These are phyloP conservation scores for Martiniozyma abietophila DNA, from an alignment of 805 yeast species.

Conservation along the genomic window DNA sequence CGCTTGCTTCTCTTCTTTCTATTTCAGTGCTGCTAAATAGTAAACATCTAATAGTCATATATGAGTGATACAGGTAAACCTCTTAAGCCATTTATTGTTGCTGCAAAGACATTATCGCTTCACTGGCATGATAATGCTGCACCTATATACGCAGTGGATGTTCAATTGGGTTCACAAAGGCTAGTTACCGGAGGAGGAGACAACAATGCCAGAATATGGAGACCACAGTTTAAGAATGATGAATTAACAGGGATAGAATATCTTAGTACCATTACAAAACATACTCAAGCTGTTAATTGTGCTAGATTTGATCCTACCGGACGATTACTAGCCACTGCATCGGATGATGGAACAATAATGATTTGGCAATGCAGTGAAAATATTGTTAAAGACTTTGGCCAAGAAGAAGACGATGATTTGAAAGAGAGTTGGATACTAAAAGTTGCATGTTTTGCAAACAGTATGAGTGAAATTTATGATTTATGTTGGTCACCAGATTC, in stretches of 20 bases:
- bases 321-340: constrained; percentile 71
- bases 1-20: too few species aligned
- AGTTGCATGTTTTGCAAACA: constrained; percentile 42
- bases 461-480: constrained; percentile 78
- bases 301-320: constrained; percentile 75
- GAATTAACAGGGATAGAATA: constrained; percentile 49
- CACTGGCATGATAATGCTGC: constrained; percentile 71
- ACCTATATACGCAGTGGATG: constrained; percentile 61
- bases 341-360: constrained; percentile 87
- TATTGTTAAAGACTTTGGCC: constrained; percentile 52
- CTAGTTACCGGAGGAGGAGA: constrained; percentile 94
- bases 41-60: too few species aligned
- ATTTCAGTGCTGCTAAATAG: too few species aligned
- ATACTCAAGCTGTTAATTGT: constrained; percentile 90
- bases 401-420: constrained; percentile 38
- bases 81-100: constrained; percentile 10
- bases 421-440: constrained; percentile 70
- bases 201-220: constrained; percentile 60
- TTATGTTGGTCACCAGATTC: constrained; percentile 89
- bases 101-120: constrained; percentile 42
- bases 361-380: constrained; percentile 62
- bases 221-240: constrained; percentile 17
- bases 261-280: constrained; percentile 72
- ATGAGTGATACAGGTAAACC: too few species aligned
- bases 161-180: constrained; percentile 37